Conservation (phyloP, 2,329 filamentous ascomycete species). For the Arthroderma sp. region DNA sequence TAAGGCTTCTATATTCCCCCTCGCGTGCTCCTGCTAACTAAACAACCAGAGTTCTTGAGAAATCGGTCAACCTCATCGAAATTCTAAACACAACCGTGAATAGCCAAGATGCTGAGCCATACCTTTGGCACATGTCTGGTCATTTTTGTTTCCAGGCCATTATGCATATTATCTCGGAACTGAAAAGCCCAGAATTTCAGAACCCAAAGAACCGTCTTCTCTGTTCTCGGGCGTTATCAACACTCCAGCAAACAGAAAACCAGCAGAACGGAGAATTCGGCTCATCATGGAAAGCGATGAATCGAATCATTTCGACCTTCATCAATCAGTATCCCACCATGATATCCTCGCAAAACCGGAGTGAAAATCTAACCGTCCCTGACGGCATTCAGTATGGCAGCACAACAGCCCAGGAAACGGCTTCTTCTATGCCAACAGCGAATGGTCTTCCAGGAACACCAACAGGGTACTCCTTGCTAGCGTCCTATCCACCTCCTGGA, state of each 20-base stretch:
- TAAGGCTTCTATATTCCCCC: not conserved
- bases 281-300: not conserved
- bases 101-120: conserved; percentile 6
- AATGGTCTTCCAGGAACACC: too few species aligned
- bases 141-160: conserved; percentile 9
- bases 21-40: not conserved
- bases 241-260: too few species aligned
- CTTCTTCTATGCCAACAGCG: too few species aligned
- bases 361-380: too few species aligned
- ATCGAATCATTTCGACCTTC: not conserved
- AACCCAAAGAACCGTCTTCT: not conserved
- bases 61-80: conserved; percentile 7
- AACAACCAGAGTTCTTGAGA: conserved; percentile 4
- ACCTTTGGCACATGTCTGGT: conserved; percentile 8
- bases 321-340: not conserved
- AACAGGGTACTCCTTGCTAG: too few species aligned
- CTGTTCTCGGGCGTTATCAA: too few species aligned
- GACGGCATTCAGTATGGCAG: too few species aligned
- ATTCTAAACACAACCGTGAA: conserved; percentile 5
- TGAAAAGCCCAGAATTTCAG: conserved; percentile 7
- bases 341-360: not conserved
- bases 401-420: too few species aligned
- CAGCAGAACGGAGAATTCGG: not conserved
- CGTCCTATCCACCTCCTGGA: too few species aligned
- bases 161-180: conserved; percentile 8